Percentiles rank a stretch among this genome's conserved stretches.
These are phyloP conservation scores for Aureobasidium subglaciale DNA, from an alignment of 2,329 filamentous ascomycete species.

Conservation along the genomic window DNA sequence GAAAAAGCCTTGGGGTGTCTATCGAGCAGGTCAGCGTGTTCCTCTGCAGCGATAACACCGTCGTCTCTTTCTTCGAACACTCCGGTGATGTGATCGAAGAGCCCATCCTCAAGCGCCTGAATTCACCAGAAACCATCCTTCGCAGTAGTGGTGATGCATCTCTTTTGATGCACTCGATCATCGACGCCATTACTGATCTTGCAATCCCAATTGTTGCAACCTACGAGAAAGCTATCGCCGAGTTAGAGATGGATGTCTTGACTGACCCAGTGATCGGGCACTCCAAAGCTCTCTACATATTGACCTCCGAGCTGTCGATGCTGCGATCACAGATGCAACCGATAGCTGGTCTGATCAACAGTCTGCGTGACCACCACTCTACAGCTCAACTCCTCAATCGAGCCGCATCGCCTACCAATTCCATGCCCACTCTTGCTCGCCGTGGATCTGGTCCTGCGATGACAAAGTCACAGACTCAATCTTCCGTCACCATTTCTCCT, in stretches of 20 bases:
- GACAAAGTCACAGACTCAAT: constrained; percentile 7
- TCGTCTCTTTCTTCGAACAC: constrained; percentile 87
- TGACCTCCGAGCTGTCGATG: constrained; percentile 72
- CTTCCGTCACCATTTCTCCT: constrained; percentile 66
- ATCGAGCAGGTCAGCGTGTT: constrained; percentile 91
- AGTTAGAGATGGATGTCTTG: constrained; percentile 79
- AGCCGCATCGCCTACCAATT: constrained; percentile 26
- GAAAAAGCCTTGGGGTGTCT: constrained; percentile 63
- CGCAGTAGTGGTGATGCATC: constrained; percentile 80
- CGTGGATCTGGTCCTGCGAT: background rate
- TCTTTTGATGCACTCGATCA: constrained; percentile 79
- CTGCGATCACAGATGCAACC: constrained; percentile 76
- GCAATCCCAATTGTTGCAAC: constrained; percentile 78
- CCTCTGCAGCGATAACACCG: constrained; percentile 75
- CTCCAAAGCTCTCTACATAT: constrained; percentile 64
- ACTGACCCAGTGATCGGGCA: constrained; percentile 72
- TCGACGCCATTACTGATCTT: constrained; percentile 85
- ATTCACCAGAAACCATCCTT: constrained; percentile 70
- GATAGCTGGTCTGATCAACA: constrained; percentile 71
- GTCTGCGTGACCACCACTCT: constrained; percentile 67
- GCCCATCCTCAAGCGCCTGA: constrained; percentile 71
- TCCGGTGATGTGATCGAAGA: constrained; percentile 77
- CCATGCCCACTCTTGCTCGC: constrained; percentile 17
- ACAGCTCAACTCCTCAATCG: background rate
- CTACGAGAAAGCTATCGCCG: constrained; percentile 79